Percentiles rank a stretch among this genome's conserved stretches.
These are phyloP conservation scores for Botrytis deweyae DNA, from an alignment of 2,329 filamentous ascomycete species.

Conservation along the genomic window DNA sequence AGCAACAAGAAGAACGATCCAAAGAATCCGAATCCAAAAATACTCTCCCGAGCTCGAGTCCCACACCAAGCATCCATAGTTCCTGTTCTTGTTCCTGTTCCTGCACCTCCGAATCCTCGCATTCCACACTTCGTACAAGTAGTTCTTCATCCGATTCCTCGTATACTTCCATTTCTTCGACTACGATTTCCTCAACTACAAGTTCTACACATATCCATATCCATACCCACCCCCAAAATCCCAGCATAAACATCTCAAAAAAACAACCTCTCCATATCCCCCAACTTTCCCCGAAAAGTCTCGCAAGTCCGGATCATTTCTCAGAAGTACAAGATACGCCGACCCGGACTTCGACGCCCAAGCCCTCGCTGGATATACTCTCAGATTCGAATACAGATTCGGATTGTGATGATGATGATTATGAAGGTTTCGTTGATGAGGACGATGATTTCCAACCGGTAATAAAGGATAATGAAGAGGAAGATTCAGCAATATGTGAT, in stretches of 20 bases:
- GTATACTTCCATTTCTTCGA: background rate
- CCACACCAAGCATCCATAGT: background rate
- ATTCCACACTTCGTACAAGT: background rate
- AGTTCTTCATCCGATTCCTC: background rate
- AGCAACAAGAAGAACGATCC: background rate
- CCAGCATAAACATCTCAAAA: background rate
- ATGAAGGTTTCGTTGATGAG: background rate
- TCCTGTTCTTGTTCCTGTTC: too few species aligned
- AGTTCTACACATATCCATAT: background rate
- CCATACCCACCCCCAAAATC: background rate
- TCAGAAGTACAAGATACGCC: background rate
- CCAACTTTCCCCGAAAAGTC: fast-evolving
- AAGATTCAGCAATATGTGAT: background rate
- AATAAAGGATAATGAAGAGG: background rate
- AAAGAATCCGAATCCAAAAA: background rate
- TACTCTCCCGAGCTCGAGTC: background rate
- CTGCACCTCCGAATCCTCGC: background rate
- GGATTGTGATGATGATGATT: background rate
- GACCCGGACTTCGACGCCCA: background rate
- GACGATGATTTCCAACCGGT: background rate
- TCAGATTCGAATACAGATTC: background rate
- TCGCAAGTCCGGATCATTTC: background rate
- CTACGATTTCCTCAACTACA: background rate
- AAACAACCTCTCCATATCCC: background rate
- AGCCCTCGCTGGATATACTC: background rate